These are phyloP conservation scores for Lophiotrema nucula DNA, from an alignment of 495 filamentous ascomycete species.

Conservation along the genomic window DNA sequence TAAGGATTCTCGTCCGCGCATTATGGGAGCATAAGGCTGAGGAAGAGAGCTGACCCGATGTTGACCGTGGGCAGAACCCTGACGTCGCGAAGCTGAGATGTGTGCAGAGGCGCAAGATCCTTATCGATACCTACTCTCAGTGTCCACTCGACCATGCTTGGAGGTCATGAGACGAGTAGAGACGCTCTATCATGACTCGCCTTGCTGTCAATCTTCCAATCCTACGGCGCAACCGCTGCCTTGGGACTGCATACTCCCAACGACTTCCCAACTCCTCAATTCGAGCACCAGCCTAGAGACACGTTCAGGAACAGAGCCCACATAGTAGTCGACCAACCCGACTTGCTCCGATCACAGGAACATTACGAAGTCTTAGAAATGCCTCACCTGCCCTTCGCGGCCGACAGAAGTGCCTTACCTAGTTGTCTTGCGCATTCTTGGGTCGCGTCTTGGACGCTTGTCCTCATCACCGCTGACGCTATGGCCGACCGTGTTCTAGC, in stretches of 20 bases:
- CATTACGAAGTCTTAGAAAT: background rate
- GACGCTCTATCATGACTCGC: too few relatives aligned
- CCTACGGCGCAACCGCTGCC: too few relatives aligned
- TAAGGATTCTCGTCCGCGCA: background rate
- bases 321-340: background rate
- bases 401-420: background rate
- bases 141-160: too few relatives aligned
- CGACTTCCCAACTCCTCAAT: too few relatives aligned
- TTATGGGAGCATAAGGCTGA: background rate
- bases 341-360: background rate
- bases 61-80: background rate
- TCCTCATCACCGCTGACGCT: background rate
- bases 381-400: background rate
- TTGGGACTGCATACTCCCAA: too few relatives aligned
- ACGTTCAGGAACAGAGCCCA: too few relatives aligned
- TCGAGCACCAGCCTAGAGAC: too few relatives aligned
- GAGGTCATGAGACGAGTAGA: too few relatives aligned
- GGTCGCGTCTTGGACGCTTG: background rate
- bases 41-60: background rate
- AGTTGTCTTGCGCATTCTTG: background rate
- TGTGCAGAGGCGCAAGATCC: too few relatives aligned
- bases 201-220: too few relatives aligned
- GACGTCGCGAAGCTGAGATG: too few relatives aligned
- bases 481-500: background rate
- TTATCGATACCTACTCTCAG: too few relatives aligned